Percentiles rank a stretch among this genome's conserved stretches.
Conservation (phyloP, 768 basidiomycete genomes). For the Rickenella mellea region DNA sequence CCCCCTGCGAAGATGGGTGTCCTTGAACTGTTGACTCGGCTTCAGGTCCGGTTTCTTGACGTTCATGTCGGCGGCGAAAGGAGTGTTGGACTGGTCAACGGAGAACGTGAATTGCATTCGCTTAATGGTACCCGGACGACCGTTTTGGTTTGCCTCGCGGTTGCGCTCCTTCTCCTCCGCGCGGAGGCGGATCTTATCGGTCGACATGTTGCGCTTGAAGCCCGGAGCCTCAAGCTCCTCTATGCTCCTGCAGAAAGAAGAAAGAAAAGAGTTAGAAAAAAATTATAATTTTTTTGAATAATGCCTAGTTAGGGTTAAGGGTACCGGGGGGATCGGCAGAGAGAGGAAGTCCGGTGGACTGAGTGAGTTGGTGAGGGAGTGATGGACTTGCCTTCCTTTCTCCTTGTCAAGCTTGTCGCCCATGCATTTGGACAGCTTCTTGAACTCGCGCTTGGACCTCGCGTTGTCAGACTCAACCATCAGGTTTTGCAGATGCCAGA, state of each 20-base stretch:
- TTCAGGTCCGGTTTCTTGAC: slow-evolving; percentile 60
- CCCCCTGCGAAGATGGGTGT: slow-evolving; percentile 28
- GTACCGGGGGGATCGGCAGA: background rate
- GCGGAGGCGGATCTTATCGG: slow-evolving; percentile 72
- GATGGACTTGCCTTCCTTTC: slow-evolving; percentile 65
- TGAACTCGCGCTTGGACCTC: slow-evolving; percentile 82
- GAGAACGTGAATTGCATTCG: slow-evolving; percentile 90
- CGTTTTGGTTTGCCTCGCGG: slow-evolving; percentile 54
- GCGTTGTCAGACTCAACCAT: slow-evolving; percentile 90
- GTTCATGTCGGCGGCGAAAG: slow-evolving; percentile 32
- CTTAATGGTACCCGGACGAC: slow-evolving; percentile 64
- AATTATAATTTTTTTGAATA: too few relatives aligned
- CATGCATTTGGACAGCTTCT: slow-evolving; percentile 82
- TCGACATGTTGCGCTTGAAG: slow-evolving; percentile 70
- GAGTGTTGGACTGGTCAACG: slow-evolving; percentile 45
- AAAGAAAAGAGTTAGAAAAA: background rate
- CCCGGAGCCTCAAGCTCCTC: slow-evolving; percentile 79
- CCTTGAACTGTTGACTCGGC: slow-evolving; percentile 57
- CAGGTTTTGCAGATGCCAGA: slow-evolving; percentile 87
- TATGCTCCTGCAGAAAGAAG: slow-evolving; percentile 47
- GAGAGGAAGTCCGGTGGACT: background rate
- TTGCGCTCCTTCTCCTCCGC: slow-evolving; percentile 75
- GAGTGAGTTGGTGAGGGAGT: too few relatives aligned
- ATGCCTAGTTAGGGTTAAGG: too few relatives aligned
- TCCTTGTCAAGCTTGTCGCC: slow-evolving; percentile 89